These are phyloP conservation scores for Tricholomella constricta DNA, from an alignment of 768 basidiomycete genomes.

Conservation along the genomic window DNA sequence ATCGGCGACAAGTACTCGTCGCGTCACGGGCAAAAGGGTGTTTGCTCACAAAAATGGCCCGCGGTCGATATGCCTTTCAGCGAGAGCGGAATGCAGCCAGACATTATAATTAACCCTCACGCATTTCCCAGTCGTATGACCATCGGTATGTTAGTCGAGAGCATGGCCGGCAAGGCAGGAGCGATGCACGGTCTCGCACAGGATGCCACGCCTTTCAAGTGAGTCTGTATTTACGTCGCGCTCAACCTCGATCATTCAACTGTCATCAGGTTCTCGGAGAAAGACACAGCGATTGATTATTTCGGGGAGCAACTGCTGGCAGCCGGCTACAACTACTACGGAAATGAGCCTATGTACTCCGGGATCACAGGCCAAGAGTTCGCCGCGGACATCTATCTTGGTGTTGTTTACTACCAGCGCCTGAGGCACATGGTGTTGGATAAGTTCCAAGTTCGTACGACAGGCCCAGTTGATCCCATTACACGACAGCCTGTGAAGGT, in stretches of 20 bases:
- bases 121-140: slow-evolving; percentile 99
- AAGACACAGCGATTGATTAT: slow-evolving; percentile 96
- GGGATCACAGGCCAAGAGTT: slow-evolving; percentile 99
- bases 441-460: slow-evolving; percentile 99
- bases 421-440: slow-evolving; percentile 99
- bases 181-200: slow-evolving; percentile 98
- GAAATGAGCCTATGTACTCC: slow-evolving; percentile 99
- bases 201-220: slow-evolving; percentile 99
- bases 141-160: slow-evolving; percentile 99
- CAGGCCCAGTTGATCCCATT: slow-evolving; percentile 93
- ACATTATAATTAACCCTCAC: slow-evolving; percentile 99
- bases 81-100: slow-evolving; percentile 98
- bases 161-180: slow-evolving; percentile 98
- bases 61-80: slow-evolving; percentile 98
- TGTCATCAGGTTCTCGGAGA: slow-evolving; percentile 78
- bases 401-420: slow-evolving; percentile 98
- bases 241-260: slow-evolving; percentile 16
- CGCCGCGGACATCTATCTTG: slow-evolving; percentile 97
- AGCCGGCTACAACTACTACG: slow-evolving; percentile 98
- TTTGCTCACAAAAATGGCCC: slow-evolving; percentile 99
- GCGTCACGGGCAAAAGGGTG: slow-evolving; percentile 98
- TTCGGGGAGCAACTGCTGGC: slow-evolving; percentile 94
- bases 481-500: slow-evolving; percentile 98
- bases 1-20: slow-evolving; percentile 99
- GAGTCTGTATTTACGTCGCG: slow-evolving; percentile 28